Conservation (phyloP, 768 basidiomycete genomes). For the Boletus insuetus region DNA sequence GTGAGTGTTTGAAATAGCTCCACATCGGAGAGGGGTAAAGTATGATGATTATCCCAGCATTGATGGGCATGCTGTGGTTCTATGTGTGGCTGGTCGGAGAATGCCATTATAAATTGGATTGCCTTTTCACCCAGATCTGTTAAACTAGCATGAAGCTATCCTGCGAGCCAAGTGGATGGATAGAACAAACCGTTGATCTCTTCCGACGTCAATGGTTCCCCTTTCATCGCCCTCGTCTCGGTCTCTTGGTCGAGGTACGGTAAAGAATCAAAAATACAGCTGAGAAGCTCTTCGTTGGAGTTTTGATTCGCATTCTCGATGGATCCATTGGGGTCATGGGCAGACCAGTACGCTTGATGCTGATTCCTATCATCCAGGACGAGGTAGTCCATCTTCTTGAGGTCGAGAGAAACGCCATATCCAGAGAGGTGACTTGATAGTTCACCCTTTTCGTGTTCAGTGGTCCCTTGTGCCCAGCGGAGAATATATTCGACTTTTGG, state of each 20-base stretch:
- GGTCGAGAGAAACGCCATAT: slow-evolving; percentile 86
- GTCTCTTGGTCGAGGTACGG: slow-evolving; percentile 27
- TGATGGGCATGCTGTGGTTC: slow-evolving; percentile 5
- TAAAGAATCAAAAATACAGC: slow-evolving; percentile 31
- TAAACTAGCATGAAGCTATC: neutral
- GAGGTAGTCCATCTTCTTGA: slow-evolving; percentile 98
- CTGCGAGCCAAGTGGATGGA: neutral
- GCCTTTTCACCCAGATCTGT: slow-evolving; percentile 70
- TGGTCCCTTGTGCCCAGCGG: slow-evolving; percentile 37
- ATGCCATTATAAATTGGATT: slow-evolving; percentile 68
- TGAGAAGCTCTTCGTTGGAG: slow-evolving; percentile 20
- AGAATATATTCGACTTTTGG: slow-evolving; percentile 70
- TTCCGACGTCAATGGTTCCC: slow-evolving; percentile 45
- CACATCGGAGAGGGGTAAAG: slow-evolving; percentile 12
- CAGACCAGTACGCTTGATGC: slow-evolving; percentile 4
- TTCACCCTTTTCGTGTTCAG: slow-evolving; percentile 36
- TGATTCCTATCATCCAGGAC: slow-evolving; percentile 80
- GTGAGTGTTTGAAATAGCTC: slow-evolving; percentile 58
- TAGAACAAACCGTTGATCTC: slow-evolving; percentile 52
- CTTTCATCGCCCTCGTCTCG: slow-evolving; percentile 36
- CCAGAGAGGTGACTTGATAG: slow-evolving; percentile 62
- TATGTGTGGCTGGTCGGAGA: slow-evolving; percentile 50
- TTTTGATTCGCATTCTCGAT: slow-evolving; percentile 6
- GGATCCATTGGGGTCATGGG: neutral
- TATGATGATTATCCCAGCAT: slow-evolving; percentile 18